Evolutionary conservation across 768 basidiomycete species (phyloP), one percentile per base, ranked within the genome.

Genomic region (Auriscalpium microsporum): DNA sequence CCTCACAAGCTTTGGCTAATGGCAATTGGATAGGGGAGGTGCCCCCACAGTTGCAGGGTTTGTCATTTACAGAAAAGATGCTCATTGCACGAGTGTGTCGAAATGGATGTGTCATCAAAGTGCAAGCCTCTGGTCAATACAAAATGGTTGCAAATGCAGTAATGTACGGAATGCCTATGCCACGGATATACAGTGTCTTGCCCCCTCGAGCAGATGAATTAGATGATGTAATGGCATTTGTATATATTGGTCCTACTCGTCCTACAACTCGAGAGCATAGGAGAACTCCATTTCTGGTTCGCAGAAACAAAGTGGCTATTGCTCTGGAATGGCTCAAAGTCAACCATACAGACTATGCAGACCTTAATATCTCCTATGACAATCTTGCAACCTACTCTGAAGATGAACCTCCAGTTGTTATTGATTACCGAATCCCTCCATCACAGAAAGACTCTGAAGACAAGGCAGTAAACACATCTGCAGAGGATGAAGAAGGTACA

Each of bases 101-200:
- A 17, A 63, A 63, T 45, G 51, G 46, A 11, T 63, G 64, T 56
- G 56, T 65, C 13, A 47, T 62, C 2, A n/a, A 44, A 28, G 55
- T 64, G 10, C 10, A 36, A 38, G 42, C 36, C n/a, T 53, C 54
- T 35, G 47, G 56, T 16, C 49, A 58, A 50, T 36, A 54, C 2
- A 71, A 71, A 53, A 71, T 75, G 70, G 59, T 52, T 1, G 71
- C 69, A 0, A 73, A 74, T 62, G 62, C 63, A 0, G 63, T 73
- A 2, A 61, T 64, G 13, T 73, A 69, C 58, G 59, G 63, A 6
- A 62, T 63, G 10, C 73, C 72, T 9, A 63, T 64, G 0, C 56
- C 59, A 0, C 70, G 67, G 37, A 56, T 75, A 0, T 73, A 71
- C 54, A 10, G 59, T 16, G 55, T 21, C 3, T 53, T 75, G 0